A percentile compares a stretch with the other conserved stretches of the same genome.
phyloP scores from a whole-genome alignment of 179 eudicot genomes.

The Pouteria campechiana region DNA sequence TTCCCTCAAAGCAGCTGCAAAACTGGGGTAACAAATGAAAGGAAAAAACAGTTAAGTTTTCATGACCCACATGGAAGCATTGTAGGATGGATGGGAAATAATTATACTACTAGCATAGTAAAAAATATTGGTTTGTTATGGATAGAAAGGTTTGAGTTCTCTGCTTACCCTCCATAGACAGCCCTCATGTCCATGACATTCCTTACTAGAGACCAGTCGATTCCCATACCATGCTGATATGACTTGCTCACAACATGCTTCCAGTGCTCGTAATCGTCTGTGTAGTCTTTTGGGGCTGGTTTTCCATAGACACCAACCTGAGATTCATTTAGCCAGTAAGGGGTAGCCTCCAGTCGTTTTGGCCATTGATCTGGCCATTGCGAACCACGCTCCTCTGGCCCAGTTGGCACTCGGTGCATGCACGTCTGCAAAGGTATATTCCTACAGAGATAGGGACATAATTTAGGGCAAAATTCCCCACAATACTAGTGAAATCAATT shows the following conservation, averaged over 20 bases:
- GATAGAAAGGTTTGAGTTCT: not conserved
- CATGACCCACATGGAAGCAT: too few relatives aligned
- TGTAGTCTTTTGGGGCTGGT: slow-evolving; percentile 73
- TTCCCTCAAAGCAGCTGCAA: slow-evolving; percentile 37
- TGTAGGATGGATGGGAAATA: too few relatives aligned
- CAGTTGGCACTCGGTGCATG: slow-evolving; percentile 64
- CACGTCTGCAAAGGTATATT: slow-evolving; percentile 62
- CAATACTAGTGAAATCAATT: not conserved
- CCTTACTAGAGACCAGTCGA: slow-evolving; percentile 67
- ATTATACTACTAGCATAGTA: not conserved
- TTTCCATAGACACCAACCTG: slow-evolving; percentile 77
- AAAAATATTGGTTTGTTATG: not conserved
- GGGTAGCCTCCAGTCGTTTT: slow-evolving; percentile 37
- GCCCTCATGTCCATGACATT: slow-evolving; percentile 93
- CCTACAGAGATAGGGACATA: slow-evolving; percentile 25
- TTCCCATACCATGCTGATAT: slow-evolving; percentile 57
- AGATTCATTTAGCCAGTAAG: slow-evolving; percentile 62
- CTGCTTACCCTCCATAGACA: slow-evolving; percentile 82
- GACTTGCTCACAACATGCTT: slow-evolving; percentile 50
- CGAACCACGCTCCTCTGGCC: slow-evolving; percentile 47
- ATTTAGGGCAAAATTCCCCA: not conserved
- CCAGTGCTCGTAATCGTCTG: slow-evolving; percentile 66
- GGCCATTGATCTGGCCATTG: slow-evolving; percentile 83
- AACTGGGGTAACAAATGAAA: slow-evolving; percentile 15
- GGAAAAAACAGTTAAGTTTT: not conserved